phyloP scores from a whole-genome alignment of 441 rosid species.

The Sinapis alba region DNA sequence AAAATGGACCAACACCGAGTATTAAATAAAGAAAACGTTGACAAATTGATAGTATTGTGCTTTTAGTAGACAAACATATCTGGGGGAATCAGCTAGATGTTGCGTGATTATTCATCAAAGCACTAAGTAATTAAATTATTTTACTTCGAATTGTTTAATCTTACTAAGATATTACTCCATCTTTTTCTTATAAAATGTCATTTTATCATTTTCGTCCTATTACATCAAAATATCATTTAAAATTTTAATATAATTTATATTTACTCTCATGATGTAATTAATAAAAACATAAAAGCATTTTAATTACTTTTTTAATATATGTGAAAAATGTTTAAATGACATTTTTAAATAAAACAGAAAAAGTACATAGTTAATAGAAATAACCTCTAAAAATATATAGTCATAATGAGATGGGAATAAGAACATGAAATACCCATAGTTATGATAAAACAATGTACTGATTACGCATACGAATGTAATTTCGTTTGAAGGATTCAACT shows the following conservation, averaged over 20 bases:
- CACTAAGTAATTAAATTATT: slow-evolving; percentile 15
- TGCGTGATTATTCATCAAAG: slow-evolving; percentile 36
- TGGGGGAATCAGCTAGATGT: slow-evolving; percentile 21
- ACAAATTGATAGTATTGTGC: slow-evolving; percentile 9
- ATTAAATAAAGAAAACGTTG: background rate
- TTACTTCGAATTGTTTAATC: background rate
- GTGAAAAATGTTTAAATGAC: too few relatives aligned
- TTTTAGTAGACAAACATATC: slow-evolving; percentile 29
- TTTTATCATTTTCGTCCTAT: too few relatives aligned
- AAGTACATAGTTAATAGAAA: too few relatives aligned
- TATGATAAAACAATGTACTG: background rate
- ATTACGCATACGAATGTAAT: background rate
- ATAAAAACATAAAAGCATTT: too few relatives aligned
- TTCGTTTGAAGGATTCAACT: background rate
- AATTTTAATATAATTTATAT: too few relatives aligned
- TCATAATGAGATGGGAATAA: background rate
- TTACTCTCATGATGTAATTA: too few relatives aligned
- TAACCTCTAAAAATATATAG: background rate
- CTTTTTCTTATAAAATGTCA: background rate
- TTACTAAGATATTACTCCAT: background rate
- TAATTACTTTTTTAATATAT: too few relatives aligned
- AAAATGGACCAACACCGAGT: background rate
- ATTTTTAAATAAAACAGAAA: too few relatives aligned
- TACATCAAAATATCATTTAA: too few relatives aligned
- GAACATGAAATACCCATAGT: background rate